phyloP scores from a whole-genome alignment of 2,329 filamentous ascomycete genomes.

The Tolypocladium guangdongense region DNA sequence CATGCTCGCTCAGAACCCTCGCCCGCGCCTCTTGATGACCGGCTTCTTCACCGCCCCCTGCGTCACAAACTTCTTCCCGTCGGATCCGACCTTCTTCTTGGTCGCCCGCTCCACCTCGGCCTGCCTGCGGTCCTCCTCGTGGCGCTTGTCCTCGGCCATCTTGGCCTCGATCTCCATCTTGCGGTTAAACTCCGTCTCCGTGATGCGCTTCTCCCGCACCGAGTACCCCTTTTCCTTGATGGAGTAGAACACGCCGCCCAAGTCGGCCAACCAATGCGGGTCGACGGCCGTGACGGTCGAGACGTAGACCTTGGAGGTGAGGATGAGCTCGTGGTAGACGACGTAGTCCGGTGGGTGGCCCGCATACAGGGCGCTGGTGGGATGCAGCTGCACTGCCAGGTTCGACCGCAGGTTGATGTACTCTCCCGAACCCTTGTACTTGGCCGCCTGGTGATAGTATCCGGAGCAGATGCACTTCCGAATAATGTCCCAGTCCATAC shows the following conservation, averaged over 20 bases:
- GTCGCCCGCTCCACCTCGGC: conserved; percentile 35
- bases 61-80: conserved; percentile 47
- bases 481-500: conserved; percentile 94
- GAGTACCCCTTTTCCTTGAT: conserved; percentile 97
- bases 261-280: conserved; percentile 91
- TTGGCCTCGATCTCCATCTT: conserved; percentile 89
- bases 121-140: conserved; percentile 46
- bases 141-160: conserved; percentile 76
- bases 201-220: conserved; percentile 71
- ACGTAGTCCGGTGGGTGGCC: conserved; percentile 95
- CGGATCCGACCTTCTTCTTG: conserved; percentile 24
- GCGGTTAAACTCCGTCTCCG: conserved; percentile 82
- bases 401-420: conserved; percentile 95
- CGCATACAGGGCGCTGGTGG: conserved; percentile 86
- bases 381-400: conserved; percentile 88
- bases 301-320: conserved; percentile 97
- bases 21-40: conserved; percentile 42
- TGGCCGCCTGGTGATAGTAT: conserved; percentile 96
- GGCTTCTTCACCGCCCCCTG: conserved; percentile 53
- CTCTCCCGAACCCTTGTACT: conserved; percentile 91
- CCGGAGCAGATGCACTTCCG: conserved; percentile 95
- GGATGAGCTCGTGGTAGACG: conserved; percentile 93
- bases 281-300: conserved; percentile 93
- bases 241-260: conserved; percentile 94
- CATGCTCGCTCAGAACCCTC: conserved; percentile 32